phyloP scores from a whole-genome alignment of 495 filamentous ascomycete genomes.

The Tuber indicum region DNA sequence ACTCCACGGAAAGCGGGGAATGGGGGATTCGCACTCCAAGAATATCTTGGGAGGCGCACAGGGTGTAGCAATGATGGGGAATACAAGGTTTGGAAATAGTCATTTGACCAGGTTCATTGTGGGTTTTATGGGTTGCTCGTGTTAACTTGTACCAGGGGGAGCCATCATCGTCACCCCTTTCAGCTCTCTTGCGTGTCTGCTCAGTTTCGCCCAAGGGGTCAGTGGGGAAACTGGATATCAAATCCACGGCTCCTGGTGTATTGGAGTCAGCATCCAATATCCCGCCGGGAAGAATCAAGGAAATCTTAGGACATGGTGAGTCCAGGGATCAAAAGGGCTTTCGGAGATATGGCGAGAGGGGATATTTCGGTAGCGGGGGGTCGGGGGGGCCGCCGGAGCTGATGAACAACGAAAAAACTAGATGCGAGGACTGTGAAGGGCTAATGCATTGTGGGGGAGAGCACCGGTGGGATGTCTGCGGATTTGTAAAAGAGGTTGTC shows the following conservation, averaged over 20 bases:
- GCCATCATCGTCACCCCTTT: neutral
- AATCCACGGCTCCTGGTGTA: neutral
- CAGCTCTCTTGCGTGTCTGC: neutral
- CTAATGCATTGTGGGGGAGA: neutral
- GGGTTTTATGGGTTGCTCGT: neutral
- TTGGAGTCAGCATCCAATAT: too few relatives aligned
- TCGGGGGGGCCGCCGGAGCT: neutral
- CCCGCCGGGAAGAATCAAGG: neutral
- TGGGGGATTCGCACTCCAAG: neutral
- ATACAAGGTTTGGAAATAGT: neutral
- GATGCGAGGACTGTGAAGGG: neutral
- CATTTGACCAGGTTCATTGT: neutral
- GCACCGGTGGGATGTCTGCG: neutral
- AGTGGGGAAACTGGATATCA: neutral
- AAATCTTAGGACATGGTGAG: neutral
- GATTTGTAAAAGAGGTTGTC: too few relatives aligned
- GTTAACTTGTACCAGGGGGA: neutral
- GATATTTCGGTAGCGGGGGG: neutral
- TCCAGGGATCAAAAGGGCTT: neutral
- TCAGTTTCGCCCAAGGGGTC: neutral
- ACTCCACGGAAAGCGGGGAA: neutral
- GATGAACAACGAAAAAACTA: neutral
- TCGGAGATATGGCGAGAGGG: neutral
- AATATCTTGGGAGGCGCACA: neutral
- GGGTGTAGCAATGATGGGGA: neutral